A percentile compares a stretch with the other conserved stretches of the same genome.
Evolutionary conservation across 768 basidiomycete species (phyloP).

Genomic region (Porphyrellus cyaneotinctus): DNA sequence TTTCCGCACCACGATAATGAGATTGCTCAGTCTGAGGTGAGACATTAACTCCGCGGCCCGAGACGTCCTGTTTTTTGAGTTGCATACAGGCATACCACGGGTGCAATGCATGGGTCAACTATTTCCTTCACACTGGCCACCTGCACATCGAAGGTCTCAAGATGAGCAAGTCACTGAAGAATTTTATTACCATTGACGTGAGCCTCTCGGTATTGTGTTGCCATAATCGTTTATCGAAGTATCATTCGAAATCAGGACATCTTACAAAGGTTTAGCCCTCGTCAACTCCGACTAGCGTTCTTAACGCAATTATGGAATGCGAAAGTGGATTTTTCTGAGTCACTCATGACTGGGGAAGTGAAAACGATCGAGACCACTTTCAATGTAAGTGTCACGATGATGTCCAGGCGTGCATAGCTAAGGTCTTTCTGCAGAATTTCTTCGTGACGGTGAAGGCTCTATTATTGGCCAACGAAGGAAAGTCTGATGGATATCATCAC

Average conservation of each 20-base stretch:
- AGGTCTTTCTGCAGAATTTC: slow-evolving; percentile 67
- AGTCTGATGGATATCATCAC: slow-evolving; percentile 59
- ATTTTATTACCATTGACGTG: slow-evolving; percentile 96
- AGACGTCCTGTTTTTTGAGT: slow-evolving; percentile 5
- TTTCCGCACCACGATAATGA: slow-evolving; percentile 99
- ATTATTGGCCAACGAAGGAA: slow-evolving; percentile 44
- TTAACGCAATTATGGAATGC: slow-evolving; percentile 88
- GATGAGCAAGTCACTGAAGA: slow-evolving; percentile 99
- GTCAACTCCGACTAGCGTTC: slow-evolving; percentile 91
- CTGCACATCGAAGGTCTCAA: slow-evolving; percentile 97
- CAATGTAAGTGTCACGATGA: slow-evolving; percentile 55
- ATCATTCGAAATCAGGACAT: slow-evolving; percentile 62
- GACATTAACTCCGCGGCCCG: slow-evolving; percentile 10
- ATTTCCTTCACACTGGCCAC: slow-evolving; percentile 98
- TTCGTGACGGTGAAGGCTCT: slow-evolving; percentile 86
- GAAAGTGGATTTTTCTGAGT: slow-evolving; percentile 92
- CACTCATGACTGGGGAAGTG: slow-evolving; percentile 85
- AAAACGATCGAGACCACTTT: slow-evolving; percentile 76
- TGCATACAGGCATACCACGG: slow-evolving; percentile 80
- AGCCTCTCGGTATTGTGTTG: slow-evolving; percentile 25
- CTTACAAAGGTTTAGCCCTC: slow-evolving; percentile 71
- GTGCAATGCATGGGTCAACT: slow-evolving; percentile 94
- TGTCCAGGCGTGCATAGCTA: not conserved
- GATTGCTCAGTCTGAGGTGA: slow-evolving; percentile 92
- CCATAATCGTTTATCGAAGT: slow-evolving; percentile 1